Percentiles rank a stretch among this genome's conserved stretches.
Evolutionary conservation across 2,329 filamentous ascomycete species (phyloP).

Genomic region (Saccharata proteae): DNA sequence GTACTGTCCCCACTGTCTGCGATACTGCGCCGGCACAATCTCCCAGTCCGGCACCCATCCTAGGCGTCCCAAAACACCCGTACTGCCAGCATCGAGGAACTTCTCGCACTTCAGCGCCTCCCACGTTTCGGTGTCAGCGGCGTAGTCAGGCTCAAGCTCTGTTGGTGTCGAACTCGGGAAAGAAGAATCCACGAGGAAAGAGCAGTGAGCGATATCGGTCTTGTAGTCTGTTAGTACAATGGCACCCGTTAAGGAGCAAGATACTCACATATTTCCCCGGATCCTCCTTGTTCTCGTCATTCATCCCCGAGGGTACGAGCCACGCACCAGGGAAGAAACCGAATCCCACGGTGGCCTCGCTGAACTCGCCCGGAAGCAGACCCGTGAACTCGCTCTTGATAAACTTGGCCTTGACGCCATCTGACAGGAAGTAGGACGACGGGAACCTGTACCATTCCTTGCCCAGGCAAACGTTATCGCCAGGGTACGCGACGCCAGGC

Average conservation of each 20-base stretch:
- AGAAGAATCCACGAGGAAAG: conserved; percentile 79
- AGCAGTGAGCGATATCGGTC: conserved; percentile 60
- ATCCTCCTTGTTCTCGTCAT: conserved; percentile 83
- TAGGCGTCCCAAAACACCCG: conserved; percentile 59
- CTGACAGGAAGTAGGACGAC: conserved; percentile 79
- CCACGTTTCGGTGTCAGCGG: conserved; percentile 65
- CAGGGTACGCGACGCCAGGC: conserved; percentile 41
- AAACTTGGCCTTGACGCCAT: conserved; percentile 77
- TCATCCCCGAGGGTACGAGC: conserved; percentile 72
- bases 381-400: conserved; percentile 83
- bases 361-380: conserved; percentile 81
- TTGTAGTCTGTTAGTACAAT: conserved; percentile 20
- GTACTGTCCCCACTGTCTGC: conserved; percentile 75
- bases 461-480: conserved; percentile 71
- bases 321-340: conserved; percentile 76
- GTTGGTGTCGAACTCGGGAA: conserved; percentile 52
- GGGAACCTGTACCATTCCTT: conserved; percentile 99
- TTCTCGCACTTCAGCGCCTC: conserved; percentile 59
- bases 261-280: conserved; percentile 63
- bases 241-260: too few relatives aligned
- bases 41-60: conserved; percentile 68
- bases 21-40: conserved; percentile 56
- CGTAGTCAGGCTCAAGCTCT: conserved; percentile 66
- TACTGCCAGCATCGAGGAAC: conserved; percentile 71
- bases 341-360: conserved; percentile 56